Conservation (phyloP, 305 asterid genomes). For the Solanum aculeatissimum region DNA sequence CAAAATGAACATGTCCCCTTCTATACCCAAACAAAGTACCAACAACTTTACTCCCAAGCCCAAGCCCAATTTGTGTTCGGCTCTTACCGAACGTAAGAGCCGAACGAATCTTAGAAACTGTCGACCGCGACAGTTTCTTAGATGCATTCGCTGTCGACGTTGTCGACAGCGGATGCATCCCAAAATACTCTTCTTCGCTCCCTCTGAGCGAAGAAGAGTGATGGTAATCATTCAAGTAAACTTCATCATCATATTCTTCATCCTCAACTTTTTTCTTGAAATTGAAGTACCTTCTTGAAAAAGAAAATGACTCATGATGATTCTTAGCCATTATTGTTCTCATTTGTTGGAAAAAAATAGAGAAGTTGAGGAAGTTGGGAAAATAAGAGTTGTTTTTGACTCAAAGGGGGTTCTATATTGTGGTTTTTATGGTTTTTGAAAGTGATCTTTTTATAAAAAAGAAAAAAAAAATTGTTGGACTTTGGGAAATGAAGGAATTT, state of each 20-base stretch:
- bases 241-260: conserved; percentile 28
- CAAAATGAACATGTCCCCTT: conserved; percentile 77
- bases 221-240: conserved; percentile 22
- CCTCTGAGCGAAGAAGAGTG: conserved; percentile 13
- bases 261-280: conserved; percentile 38
- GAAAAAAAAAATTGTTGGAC: background rate
- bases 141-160: background rate
- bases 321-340: conserved; percentile 67
- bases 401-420: background rate
- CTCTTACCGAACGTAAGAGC: conserved; percentile 36
- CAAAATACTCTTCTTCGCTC: conserved; percentile 2
- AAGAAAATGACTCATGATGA: conserved; percentile 64
- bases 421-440: background rate
- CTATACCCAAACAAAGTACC: conserved; percentile 84
- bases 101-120: conserved; percentile 48
- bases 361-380: background rate
- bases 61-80: conserved; percentile 14
- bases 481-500: conserved; percentile 7
- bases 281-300: conserved; percentile 64
- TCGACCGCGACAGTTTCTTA: conserved; percentile 30
- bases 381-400: background rate
- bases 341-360: conserved; percentile 20
- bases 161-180: background rate
- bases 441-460: background rate
- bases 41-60: conserved; percentile 55